phyloP scores from a whole-genome alignment of 305 asterid genomes.

The Rubia balearica region DNA sequence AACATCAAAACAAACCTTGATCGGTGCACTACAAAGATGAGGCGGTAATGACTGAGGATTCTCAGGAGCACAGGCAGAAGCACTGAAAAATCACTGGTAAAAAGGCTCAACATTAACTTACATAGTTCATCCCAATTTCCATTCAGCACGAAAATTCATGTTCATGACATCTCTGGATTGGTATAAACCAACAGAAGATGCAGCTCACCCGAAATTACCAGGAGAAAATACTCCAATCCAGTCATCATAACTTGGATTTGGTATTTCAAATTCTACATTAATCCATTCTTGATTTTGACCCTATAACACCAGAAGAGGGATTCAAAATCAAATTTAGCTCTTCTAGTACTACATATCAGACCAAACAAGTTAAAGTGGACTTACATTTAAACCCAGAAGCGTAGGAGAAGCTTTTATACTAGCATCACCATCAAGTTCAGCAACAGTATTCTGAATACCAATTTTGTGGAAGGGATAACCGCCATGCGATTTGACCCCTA shows the following conservation, averaged over 20 bases:
- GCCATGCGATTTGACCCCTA: constrained; percentile 53
- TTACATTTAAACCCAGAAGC: constrained; percentile 63
- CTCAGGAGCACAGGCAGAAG: constrained; percentile 60
- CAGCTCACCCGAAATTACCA: constrained; percentile 65
- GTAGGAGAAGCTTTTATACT: constrained; percentile 62
- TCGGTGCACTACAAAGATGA: constrained; percentile 73
- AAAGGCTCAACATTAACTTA: constrained; percentile 6
- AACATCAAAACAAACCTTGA: constrained; percentile 48
- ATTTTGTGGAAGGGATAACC: constrained; percentile 63
- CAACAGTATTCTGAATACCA: constrained; percentile 46
- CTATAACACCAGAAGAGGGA: constrained; percentile 24
- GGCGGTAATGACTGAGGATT: constrained; percentile 61
- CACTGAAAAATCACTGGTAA: constrained; percentile 41
- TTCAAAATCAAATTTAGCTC: not conserved
- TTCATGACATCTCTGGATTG: not conserved
- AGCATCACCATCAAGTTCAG: constrained; percentile 48
- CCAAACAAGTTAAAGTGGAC: constrained; percentile 8
- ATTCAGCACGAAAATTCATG: not conserved
- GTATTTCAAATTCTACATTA: constrained; percentile 40
- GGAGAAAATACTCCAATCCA: constrained; percentile 99
- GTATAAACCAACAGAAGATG: not conserved
- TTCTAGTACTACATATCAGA: not conserved
- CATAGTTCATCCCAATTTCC: not conserved
- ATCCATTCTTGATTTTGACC: constrained; percentile 61
- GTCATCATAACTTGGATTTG: constrained; percentile 59